A percentile compares a stretch with the other conserved stretches of the same genome.
phyloP scores from a whole-genome alignment of 768 basidiomycete species.

The Russula vinacea region DNA sequence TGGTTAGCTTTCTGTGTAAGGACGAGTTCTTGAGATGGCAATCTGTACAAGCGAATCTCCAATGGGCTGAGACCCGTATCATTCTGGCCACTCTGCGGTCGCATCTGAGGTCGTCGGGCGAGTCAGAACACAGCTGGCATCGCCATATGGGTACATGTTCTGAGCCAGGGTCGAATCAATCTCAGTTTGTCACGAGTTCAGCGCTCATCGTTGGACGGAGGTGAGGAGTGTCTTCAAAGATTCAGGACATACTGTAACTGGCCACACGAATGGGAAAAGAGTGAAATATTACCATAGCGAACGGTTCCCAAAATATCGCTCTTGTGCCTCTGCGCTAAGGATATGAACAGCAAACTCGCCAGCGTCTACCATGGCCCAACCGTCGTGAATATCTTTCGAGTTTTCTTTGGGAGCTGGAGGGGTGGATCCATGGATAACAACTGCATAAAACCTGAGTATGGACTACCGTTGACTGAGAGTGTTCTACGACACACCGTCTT shows the following conservation, averaged over 20 bases:
- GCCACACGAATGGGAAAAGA: background rate
- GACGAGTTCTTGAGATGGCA: background rate
- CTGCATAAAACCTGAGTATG: slow-evolving; percentile 38
- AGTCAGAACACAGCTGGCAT: background rate
- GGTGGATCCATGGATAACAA: slow-evolving; percentile 57
- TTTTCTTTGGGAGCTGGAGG: slow-evolving; percentile 58
- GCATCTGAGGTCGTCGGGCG: background rate
- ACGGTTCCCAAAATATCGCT: slow-evolving; percentile 57
- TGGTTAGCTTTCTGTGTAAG: background rate
- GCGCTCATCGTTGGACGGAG: background rate
- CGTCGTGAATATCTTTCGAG: slow-evolving; percentile 59
- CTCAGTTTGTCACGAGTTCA: background rate
- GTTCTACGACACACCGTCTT: slow-evolving; percentile 54
- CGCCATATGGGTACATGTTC: background rate
- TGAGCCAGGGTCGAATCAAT: background rate
- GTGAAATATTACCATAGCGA: slow-evolving; percentile 34
- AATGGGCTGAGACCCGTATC: background rate
- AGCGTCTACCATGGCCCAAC: slow-evolving; percentile 83
- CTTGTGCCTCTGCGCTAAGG: slow-evolving; percentile 59
- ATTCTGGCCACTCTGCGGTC: background rate
- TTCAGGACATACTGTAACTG: background rate
- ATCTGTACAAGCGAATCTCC: background rate
- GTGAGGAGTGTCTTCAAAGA: background rate
- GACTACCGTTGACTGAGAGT: background rate
- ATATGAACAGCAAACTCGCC: slow-evolving; percentile 80